Base-by-base conservation (phyloP, 1,284 basidiomycete genomes). In the Fomitiporia mediterranea region DNA sequence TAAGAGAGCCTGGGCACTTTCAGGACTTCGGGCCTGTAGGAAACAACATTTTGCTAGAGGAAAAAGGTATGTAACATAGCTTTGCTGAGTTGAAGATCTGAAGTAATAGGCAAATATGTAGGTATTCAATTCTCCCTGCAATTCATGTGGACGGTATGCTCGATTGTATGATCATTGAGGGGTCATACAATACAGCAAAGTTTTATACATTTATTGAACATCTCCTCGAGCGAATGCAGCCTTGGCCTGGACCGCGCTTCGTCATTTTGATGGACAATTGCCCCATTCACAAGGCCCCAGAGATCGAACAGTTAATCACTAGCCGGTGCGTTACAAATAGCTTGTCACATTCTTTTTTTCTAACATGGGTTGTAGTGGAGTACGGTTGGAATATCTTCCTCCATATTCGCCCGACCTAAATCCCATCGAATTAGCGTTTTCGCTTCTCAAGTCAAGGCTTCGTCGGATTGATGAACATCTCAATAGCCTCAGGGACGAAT, bases 251-350 rank as follows among this genome's bases (percentile, higher is more conserved):
- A 1, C 62, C 60, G 0, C 66, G 67, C 32, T 68, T 66, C 28
- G 67, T 71, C 0, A 63, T 72, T 47, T 53, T 72, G 3, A 67
- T 73, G 66, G 70, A 73, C 54, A 72, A 73, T 58, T 68, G 65
- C 38, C 32, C 60, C 0, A 70, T 71, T 30, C 69, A 71, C 52
- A 64, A 70, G 37, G 3, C 11, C 15, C 39, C 39, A 40, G 39
- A 40, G 39, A 19, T 39, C 19, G 4, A 39, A 19, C 15, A 13
- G 19, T 19, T 39, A 4, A 13, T 39, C 19, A 19, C 15, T n/a
- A n/a, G 15, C 19, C 15, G 37, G 37, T 39, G 19, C 19, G 11
- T 39, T 4, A n/a, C n/a, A n/a, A n/a, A n/a, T n/a, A n/a, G n/a
- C n/a, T n/a, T n/a, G n/a, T n/a, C n/a, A n/a, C n/a, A n/a, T n/a